These are phyloP conservation scores for Hexamita inflata DNA, from an alignment of 208 protist genomes.

Conservation along the genomic window DNA sequence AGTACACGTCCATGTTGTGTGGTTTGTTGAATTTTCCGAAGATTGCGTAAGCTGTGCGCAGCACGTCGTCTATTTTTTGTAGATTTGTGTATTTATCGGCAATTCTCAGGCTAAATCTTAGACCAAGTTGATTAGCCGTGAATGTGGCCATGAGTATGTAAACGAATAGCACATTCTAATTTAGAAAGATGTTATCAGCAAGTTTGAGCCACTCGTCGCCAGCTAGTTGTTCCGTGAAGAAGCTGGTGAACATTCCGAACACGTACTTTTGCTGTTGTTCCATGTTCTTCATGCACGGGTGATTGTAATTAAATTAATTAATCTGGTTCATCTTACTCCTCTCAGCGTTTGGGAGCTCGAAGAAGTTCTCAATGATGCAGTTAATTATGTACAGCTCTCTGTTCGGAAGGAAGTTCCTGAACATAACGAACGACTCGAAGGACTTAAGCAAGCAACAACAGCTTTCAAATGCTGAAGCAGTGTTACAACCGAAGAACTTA, in stretches of 20 bases:
- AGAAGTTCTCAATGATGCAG: neutral
- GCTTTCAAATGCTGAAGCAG: slow-evolving; percentile 10
- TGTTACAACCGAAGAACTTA: neutral
- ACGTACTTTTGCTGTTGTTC: neutral
- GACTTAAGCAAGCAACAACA: neutral
- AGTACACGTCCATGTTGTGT: too few species aligned
- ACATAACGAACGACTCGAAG: neutral
- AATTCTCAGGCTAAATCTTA: too few species aligned
- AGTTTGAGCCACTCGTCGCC: slow-evolving; percentile 17
- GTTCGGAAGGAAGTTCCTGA: slow-evolving; percentile 4
- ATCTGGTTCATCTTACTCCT: neutral
- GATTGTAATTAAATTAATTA: neutral
- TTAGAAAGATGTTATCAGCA: too few species aligned
- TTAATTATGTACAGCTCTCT: slow-evolving; percentile 10
- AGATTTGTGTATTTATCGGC: too few species aligned
- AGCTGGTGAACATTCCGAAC: neutral
- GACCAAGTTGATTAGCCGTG: too few species aligned
- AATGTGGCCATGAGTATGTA: too few species aligned
- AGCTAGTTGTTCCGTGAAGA: slow-evolving; percentile 13
- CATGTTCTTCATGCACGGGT: too few species aligned
- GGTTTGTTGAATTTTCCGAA: too few species aligned
- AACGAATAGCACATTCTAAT: too few species aligned
- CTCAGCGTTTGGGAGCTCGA: neutral
- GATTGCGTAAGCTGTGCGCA: too few species aligned
- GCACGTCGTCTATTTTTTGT: too few species aligned